Percentiles rank a stretch among this genome's conserved stretches.
phyloP scores from a whole-genome alignment of 331 rosid genomes.

The Pyrus hybrid region DNA sequence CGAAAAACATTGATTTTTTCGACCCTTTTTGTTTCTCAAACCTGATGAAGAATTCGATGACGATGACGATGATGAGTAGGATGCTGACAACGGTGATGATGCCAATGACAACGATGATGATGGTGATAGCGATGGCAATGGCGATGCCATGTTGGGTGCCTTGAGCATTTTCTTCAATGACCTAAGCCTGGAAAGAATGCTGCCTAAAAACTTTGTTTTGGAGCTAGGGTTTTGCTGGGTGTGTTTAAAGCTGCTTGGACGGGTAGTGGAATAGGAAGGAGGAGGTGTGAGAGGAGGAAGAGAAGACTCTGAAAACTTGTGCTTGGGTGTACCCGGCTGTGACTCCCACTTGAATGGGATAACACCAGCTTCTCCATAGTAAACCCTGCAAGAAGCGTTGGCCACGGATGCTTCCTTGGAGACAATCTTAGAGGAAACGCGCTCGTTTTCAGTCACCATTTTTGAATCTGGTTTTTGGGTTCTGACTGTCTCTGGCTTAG shows the following conservation, averaged over 20 bases:
- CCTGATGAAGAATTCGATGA: constrained; percentile 12
- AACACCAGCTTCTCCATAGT: constrained; percentile 56
- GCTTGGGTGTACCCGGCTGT: constrained; percentile 80
- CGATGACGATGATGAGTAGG: constrained; percentile 15
- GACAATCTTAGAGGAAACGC: constrained; percentile 35
- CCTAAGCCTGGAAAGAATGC: constrained; percentile 22
- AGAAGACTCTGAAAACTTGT: constrained; percentile 34
- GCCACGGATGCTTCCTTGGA: constrained; percentile 46
- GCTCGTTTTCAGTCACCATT: constrained; percentile 33
- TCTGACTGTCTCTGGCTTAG: neutral
- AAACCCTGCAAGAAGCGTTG: constrained; percentile 58
- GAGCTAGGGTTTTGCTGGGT: constrained; percentile 13
- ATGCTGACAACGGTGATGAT: constrained; percentile 5
- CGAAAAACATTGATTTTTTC: neutral
- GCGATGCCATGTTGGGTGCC: constrained; percentile 9
- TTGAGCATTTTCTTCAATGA: constrained; percentile 7
- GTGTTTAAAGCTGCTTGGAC: constrained; percentile 2
- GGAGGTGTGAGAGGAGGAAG: constrained; percentile 84
- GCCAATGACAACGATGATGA: constrained; percentile 20
- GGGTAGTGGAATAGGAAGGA: constrained; percentile 43
- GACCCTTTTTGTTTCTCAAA: neutral
- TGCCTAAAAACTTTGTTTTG: constrained; percentile 10
- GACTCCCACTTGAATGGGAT: constrained; percentile 82
- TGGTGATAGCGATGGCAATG: neutral
- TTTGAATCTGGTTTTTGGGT: neutral